Conservation (phyloP, 164 flowering plant species). For the Umbilicus rupestris region DNA sequence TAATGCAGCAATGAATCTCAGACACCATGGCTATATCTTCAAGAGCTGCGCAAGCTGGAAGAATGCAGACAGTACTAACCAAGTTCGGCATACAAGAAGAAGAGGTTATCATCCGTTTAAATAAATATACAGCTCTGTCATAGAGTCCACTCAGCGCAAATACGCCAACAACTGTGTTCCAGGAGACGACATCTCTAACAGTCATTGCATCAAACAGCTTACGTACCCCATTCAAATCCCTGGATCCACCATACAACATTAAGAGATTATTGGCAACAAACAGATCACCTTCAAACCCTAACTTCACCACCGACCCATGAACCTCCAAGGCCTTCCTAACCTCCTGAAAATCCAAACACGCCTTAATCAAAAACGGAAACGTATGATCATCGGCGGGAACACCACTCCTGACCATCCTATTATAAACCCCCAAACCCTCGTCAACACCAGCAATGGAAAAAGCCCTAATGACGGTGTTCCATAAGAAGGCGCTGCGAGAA, state of each 20-base stretch:
- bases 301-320: constrained; percentile 26
- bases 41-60: constrained; percentile 46
- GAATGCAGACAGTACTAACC: constrained; percentile 40
- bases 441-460: constrained; percentile 11
- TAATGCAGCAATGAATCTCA: constrained; percentile 36
- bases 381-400: constrained; percentile 30
- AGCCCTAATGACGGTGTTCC: constrained; percentile 32
- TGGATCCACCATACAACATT: constrained; percentile 22
- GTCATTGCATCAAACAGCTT: constrained; percentile 52
- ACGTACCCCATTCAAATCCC: constrained; percentile 15
- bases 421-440: constrained; percentile 19
- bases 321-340: constrained; percentile 27
- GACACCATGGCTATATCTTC: constrained; percentile 25
- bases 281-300: constrained; percentile 24
- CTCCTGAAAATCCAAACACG: constrained; percentile 18
- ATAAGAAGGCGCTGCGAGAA: constrained; percentile 22
- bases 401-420: constrained; percentile 20
- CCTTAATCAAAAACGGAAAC: constrained; percentile 25
- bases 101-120: constrained; percentile 24
- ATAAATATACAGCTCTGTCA: constrained; percentile 22
- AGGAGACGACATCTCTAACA: constrained; percentile 49
- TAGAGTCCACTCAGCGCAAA: constrained; percentile 24
- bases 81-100: constrained; percentile 28
- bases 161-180: constrained; percentile 46
- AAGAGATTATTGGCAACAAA: constrained; percentile 30